Evolutionary conservation across 1,284 basidiomycete genomes (phyloP).

Genomic region (Melampsora americana): DNA sequence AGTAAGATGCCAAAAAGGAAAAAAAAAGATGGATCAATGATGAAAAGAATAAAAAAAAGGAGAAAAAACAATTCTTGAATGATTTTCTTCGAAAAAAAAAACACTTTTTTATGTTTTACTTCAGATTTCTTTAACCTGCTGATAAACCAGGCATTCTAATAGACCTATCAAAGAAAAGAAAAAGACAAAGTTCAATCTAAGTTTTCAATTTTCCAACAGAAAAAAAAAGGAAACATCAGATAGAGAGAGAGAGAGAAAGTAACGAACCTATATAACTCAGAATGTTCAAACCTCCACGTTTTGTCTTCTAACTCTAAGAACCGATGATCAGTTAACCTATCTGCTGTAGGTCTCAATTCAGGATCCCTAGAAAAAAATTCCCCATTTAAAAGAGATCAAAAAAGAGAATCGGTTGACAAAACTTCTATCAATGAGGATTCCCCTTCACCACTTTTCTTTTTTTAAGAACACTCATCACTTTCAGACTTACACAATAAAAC

Average conservation of each 20-base stretch:
- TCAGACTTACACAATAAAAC: conserved; percentile 75
- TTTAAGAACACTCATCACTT: too few relatives aligned
- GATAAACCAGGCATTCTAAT: too few relatives aligned
- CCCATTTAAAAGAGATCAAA: background rate
- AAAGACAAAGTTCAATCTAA: too few relatives aligned
- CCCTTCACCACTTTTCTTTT: background rate
- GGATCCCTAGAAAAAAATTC: conserved; percentile 64
- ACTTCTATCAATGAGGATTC: background rate
- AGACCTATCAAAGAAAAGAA: too few relatives aligned
- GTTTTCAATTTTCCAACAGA: too few relatives aligned
- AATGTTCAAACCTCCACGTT: conserved; percentile 65
- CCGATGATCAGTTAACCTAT: conserved; percentile 74
- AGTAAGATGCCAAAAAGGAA: too few relatives aligned
- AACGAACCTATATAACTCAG: conserved; percentile 47
- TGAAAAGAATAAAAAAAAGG: too few relatives aligned
- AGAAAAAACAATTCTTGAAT: too few relatives aligned
- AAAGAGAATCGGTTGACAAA: background rate
- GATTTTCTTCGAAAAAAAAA: too few relatives aligned
- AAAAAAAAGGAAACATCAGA: background rate
- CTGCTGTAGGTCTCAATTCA: conserved; percentile 75
- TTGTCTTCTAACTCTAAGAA: conserved; percentile 70
- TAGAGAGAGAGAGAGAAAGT: background rate
- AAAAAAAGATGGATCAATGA: too few relatives aligned
- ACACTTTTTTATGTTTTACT: too few relatives aligned
- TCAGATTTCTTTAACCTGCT: too few relatives aligned